Percentiles rank a stretch among this genome's conserved stretches.
phyloP scores from a whole-genome alignment of 2,329 filamentous ascomycete genomes.

The Cladosporium austrohemisphaericum region DNA sequence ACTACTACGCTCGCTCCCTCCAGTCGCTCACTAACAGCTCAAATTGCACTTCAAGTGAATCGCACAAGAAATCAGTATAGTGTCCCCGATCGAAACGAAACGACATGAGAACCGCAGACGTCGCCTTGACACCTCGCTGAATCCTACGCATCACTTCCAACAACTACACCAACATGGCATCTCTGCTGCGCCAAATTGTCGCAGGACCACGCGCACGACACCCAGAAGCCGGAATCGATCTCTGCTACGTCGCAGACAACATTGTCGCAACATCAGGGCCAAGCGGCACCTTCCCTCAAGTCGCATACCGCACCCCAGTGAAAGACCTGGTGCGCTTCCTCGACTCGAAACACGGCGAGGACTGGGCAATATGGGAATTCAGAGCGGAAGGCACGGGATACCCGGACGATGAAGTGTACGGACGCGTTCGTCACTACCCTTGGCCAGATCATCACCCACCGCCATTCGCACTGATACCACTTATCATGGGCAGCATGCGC shows the following conservation, averaged over 20 bases:
- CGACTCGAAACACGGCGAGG: constrained; percentile 72
- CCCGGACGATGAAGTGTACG: constrained; percentile 82
- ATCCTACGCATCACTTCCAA: not conserved
- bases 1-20: too few species aligned
- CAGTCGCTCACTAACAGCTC: too few species aligned
- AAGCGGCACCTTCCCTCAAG: constrained; percentile 81
- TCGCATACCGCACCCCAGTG: constrained; percentile 89
- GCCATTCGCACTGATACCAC: constrained; percentile 81
- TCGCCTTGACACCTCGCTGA: too few species aligned
- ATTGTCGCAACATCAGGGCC: constrained; percentile 80
- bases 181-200: constrained; percentile 83
- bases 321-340: constrained; percentile 83
- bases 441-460: constrained; percentile 98
- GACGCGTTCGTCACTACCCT: constrained; percentile 82
- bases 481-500: constrained; percentile 88
- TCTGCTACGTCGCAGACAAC: constrained; percentile 91
- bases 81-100: too few species aligned
- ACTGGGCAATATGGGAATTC: constrained; percentile 98
- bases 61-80: too few species aligned
- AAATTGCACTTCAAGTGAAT: too few species aligned
- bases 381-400: constrained; percentile 95
- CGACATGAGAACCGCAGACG: not conserved
- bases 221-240: constrained; percentile 80
- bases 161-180: constrained; percentile 47
- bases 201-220: constrained; percentile 81